phyloP scores from a whole-genome alignment of 2,329 filamentous ascomycete species.

The Myotisia sp. region DNA sequence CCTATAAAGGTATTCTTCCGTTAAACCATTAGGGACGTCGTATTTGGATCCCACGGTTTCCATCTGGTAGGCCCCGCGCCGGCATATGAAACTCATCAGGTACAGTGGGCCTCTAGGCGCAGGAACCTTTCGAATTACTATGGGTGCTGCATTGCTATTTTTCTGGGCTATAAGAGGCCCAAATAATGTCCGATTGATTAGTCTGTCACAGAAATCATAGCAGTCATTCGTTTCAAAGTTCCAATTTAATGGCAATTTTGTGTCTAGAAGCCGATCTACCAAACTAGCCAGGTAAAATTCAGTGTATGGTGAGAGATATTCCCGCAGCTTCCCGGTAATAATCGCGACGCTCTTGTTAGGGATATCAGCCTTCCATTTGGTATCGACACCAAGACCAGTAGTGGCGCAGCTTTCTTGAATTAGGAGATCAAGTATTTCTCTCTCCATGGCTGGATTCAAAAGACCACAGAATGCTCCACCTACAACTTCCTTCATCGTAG shows the following conservation, averaged over 20 bases:
- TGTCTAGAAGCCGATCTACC: slow-evolving; percentile 17
- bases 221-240: slow-evolving; percentile 24
- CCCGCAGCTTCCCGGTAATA: neutral
- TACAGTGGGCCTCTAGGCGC: slow-evolving; percentile 18
- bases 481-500: slow-evolving; percentile 30
- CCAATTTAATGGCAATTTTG: slow-evolving; percentile 20
- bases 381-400: too few species aligned
- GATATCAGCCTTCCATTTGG: neutral
- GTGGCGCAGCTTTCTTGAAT: too few species aligned
- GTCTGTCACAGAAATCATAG: slow-evolving; percentile 26
- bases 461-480: slow-evolving; percentile 24
- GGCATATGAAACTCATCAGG: slow-evolving; percentile 30
- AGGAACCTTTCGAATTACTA: neutral
- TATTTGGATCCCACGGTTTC: slow-evolving; percentile 20
- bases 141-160: neutral
- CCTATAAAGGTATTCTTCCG: slow-evolving; percentile 31
- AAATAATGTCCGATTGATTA: slow-evolving; percentile 23
- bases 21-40: slow-evolving; percentile 28
- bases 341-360: neutral
- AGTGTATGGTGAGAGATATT: neutral
- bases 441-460: slow-evolving; percentile 8
- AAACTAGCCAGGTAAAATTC: slow-evolving; percentile 22
- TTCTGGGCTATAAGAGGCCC: slow-evolving; percentile 16
- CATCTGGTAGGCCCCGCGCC: slow-evolving; percentile 15
- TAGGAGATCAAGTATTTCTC: neutral